A percentile compares a stretch with the other conserved stretches of the same genome.
phyloP scores from a whole-genome alignment of 2,329 filamentous ascomycete genomes.

The Penicillium sp. region DNA sequence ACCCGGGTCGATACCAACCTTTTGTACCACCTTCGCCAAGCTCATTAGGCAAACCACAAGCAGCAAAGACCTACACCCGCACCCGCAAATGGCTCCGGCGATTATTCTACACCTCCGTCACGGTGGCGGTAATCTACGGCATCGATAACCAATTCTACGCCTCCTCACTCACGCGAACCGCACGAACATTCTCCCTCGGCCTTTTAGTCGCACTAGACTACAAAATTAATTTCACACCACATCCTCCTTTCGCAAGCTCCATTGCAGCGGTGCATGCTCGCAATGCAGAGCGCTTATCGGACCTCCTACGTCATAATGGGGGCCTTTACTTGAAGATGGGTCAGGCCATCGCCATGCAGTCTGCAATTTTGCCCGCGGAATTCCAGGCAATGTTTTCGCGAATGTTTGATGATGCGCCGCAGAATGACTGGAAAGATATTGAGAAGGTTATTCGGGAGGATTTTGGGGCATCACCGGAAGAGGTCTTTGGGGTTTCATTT shows the following conservation, averaged over 20 bases:
- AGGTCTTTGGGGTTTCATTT: conserved; percentile 90
- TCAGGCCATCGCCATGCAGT: conserved; percentile 98
- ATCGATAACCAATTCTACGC: conserved; percentile 76
- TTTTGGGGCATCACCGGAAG: conserved; percentile 80
- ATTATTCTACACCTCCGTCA: conserved; percentile 60
- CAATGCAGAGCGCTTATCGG: conserved; percentile 78
- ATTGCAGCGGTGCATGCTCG: conserved; percentile 77
- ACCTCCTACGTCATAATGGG: conserved; percentile 80
- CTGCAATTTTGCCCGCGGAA: conserved; percentile 85
- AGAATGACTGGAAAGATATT: conserved; percentile 83
- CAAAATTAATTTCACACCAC: conserved; percentile 88
- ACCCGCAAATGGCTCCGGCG: conserved; percentile 76
- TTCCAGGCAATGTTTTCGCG: conserved; percentile 94
- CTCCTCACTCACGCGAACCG: conserved; percentile 72
- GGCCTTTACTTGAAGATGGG: conserved; percentile 97
- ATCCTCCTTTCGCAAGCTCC: conserved; percentile 71
- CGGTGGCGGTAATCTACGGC: conserved; percentile 63
- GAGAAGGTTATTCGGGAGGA: conserved; percentile 83
- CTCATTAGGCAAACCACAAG: conserved; percentile 70
- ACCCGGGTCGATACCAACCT: conserved; percentile 57
- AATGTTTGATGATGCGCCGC: conserved; percentile 98
- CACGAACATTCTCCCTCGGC: conserved; percentile 78
- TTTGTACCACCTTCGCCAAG: conserved; percentile 75
- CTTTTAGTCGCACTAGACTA: conserved; percentile 85
- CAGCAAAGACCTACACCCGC: conserved; percentile 69